phyloP scores from a whole-genome alignment of 257 asterid genomes.

The Rehmannia glutinosa region DNA sequence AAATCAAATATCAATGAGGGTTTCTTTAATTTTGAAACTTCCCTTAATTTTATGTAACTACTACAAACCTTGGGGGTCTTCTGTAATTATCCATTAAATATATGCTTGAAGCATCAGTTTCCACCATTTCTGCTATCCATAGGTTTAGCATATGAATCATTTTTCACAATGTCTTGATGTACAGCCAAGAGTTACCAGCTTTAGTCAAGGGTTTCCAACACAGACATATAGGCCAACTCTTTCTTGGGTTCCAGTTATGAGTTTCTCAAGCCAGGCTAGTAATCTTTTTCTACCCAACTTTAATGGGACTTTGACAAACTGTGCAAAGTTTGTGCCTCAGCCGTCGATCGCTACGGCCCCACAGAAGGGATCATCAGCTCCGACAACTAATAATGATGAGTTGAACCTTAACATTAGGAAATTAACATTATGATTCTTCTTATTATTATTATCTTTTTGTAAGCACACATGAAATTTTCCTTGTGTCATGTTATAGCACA shows the following conservation, averaged over 20 bases:
- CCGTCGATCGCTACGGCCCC: not conserved
- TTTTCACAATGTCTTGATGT: not conserved
- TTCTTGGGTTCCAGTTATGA: constrained; percentile 17
- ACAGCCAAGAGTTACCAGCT: constrained; percentile 14
- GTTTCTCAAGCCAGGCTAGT: not conserved
- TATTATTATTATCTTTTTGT: not conserved
- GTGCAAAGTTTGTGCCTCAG: not conserved
- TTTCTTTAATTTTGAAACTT: no score
- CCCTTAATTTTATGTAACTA: no score
- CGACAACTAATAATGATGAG: constrained; percentile 10
- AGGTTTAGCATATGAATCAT: not conserved
- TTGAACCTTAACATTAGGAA: constrained; percentile 16
- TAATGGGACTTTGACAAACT: not conserved
- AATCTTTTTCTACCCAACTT: not conserved
- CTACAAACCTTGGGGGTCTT: no score
- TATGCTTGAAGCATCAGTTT: no score
- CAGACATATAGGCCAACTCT: not conserved
- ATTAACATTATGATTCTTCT: not conserved
- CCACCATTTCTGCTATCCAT: no score
- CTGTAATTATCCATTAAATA: no score
- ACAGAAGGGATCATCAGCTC: constrained; percentile 1
- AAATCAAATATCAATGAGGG: no score
- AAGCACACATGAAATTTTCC: not conserved
- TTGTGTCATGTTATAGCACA: not conserved
- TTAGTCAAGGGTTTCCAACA: constrained; percentile 2